Conservation (phyloP, 176 grass and related monocot genomes). For the Typha latifolia region DNA sequence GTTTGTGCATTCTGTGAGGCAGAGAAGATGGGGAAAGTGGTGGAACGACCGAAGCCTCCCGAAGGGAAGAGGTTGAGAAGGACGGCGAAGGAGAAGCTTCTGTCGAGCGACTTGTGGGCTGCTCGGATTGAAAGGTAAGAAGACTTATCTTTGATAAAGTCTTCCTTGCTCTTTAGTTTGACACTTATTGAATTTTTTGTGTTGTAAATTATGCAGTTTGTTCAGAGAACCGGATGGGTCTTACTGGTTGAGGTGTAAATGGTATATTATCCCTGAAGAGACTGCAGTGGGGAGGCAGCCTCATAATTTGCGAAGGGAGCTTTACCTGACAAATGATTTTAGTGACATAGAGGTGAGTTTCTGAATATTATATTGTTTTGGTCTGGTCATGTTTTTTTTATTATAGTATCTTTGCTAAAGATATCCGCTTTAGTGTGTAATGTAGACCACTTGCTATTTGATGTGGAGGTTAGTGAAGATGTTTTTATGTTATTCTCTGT, state of each 20-base stretch:
- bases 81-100: constrained; percentile 76
- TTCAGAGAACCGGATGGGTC: constrained; percentile 67
- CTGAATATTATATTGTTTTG: neutral
- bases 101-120: constrained; percentile 72
- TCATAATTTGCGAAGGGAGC: constrained; percentile 82
- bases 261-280: constrained; percentile 93
- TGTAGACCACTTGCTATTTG: too few species aligned
- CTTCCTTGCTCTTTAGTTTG: neutral
- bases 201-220: constrained; percentile 38
- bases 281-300: constrained; percentile 84
- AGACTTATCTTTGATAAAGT: neutral
- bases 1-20: constrained; percentile 60
- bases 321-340: constrained; percentile 71
- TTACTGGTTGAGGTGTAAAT: constrained; percentile 64
- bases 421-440: too few species aligned
- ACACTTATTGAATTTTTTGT: neutral
- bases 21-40: constrained; percentile 33
- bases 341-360: constrained; percentile 53
- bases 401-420: neutral
- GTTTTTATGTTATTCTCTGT: too few species aligned
- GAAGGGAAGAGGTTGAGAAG: constrained; percentile 47
- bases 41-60: constrained; percentile 45
- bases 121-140: constrained; percentile 63
- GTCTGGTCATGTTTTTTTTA: neutral
- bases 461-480: too few species aligned